Evolutionary conservation across 2,329 filamentous ascomycete species (phyloP), one percentile per base, ranked within the genome.

Genomic region (Claviceps maximensis): DNA sequence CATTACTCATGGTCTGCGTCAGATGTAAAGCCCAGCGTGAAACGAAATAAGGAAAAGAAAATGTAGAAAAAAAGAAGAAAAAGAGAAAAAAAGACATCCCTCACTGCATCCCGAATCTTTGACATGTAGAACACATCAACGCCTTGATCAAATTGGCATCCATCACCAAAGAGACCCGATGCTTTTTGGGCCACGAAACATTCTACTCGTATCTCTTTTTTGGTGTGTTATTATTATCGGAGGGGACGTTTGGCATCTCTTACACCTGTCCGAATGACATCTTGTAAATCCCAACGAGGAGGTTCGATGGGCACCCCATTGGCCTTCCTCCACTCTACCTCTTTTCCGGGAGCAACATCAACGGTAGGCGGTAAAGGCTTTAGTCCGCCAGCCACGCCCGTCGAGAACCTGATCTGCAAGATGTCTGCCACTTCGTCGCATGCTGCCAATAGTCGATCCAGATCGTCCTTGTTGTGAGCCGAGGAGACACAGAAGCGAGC

Each of bases 391-490:
- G 93, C 91, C 62, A 96, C 82, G 59, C 93, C 93, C 15, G 87
- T 94, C n/a, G 89, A 95, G 72, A 95, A 96, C 73, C 96, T 97
- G 65, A 98, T 78, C 70, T 97, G 90, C 53, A 98, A 74, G 23
- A 95, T 79, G 59, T 95, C 88, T 54, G 91, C 90, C 53, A 96
- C 83, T 69, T 97, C 87, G 64, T 97, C 89, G 63, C 91, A 97
- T 17, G 93, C 93, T 4, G 82, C 77, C 50, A 98, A 74, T 55
- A 98, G 74, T 49, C 91, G 83, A 68, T 98, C 93, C 62, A 98
- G 79, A 67, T 98, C 93, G 50, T 98, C 93, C 75, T 98, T 98
- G 71, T 94, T 98, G 74, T 98, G 93, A 1, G 93, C 89, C 2
- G 93, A 84, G 3, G 89, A 95, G 51, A 98, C 83, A 67, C 93